phyloP scores from a whole-genome alignment of 2,329 filamentous ascomycete species.

The Aureobasidium sp. region DNA sequence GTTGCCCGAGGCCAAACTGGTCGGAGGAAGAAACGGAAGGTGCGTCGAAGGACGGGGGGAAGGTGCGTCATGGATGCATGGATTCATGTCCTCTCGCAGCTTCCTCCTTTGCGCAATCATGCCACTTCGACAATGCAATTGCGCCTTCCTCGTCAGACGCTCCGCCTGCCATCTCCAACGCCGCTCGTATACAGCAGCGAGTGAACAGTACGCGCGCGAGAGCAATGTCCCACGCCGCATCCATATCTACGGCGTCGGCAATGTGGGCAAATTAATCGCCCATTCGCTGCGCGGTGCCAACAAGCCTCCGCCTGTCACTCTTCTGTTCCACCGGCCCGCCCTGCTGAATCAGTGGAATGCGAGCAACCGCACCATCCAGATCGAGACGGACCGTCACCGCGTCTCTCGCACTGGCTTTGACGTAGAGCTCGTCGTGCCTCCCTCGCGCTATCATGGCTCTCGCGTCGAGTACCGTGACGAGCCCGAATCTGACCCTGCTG shows the following conservation, averaged over 20 bases:
- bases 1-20: no score
- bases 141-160: neutral
- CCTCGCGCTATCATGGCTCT: neutral
- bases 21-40: no score
- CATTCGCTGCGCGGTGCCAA: slow-evolving; percentile 58
- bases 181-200: slow-evolving; percentile 16
- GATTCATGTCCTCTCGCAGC: neutral
- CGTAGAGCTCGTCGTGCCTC: slow-evolving; percentile 36
- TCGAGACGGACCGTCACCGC: slow-evolving; percentile 39
- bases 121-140: neutral
- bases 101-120: neutral
- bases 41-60: neutral
- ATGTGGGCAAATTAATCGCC: slow-evolving; percentile 73
- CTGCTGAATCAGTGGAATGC: slow-evolving; percentile 43
- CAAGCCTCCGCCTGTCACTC: slow-evolving; percentile 64
- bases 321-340: slow-evolving; percentile 61
- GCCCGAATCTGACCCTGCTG: neutral
- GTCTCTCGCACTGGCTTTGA: slow-evolving; percentile 37
- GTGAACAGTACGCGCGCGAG: slow-evolving; percentile 26
- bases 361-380: slow-evolving; percentile 38
- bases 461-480: neutral
- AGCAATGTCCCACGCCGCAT: slow-evolving; percentile 46
- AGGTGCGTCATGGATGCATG: neutral
- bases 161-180: neutral
- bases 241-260: slow-evolving; percentile 73